Evolutionary conservation across 495 filamentous ascomycete genomes (phyloP).

Genomic region (Penicillium goetzii): DNA sequence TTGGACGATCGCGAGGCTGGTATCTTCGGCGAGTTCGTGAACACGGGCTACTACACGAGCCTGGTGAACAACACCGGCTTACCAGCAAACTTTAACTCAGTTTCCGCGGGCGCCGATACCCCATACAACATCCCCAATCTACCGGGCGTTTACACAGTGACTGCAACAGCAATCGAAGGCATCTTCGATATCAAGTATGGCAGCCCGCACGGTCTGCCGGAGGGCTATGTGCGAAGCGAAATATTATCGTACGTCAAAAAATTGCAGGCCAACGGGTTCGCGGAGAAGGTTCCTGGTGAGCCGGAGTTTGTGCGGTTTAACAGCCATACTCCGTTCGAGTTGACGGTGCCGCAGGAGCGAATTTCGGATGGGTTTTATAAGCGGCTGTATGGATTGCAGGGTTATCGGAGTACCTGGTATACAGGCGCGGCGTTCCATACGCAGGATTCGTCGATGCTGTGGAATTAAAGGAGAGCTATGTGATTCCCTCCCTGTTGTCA

Average conservation of each 20-base stretch:
- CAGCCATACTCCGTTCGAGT: slow-evolving; percentile 37
- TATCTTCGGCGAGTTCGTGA: slow-evolving; percentile 39
- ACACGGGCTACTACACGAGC: slow-evolving; percentile 48
- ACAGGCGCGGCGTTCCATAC: slow-evolving; percentile 34
- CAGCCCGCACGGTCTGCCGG: slow-evolving; percentile 9
- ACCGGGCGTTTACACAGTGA: slow-evolving; percentile 30
- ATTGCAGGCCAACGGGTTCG: slow-evolving; percentile 26
- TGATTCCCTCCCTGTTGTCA: slow-evolving; percentile 12
- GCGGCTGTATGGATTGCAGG: slow-evolving; percentile 43
- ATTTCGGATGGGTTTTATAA: slow-evolving; percentile 44
- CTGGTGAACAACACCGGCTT: slow-evolving; percentile 48
- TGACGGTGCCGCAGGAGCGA: slow-evolving; percentile 29
- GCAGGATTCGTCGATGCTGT: slow-evolving; percentile 24
- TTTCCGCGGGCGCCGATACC: slow-evolving; percentile 17
- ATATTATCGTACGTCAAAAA: slow-evolving; percentile 20
- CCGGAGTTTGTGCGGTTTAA: slow-evolving; percentile 29
- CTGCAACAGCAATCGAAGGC: slow-evolving; percentile 23
- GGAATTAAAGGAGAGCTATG: slow-evolving; percentile 20
- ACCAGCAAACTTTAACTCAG: slow-evolving; percentile 25
- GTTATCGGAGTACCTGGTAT: slow-evolving; percentile 40
- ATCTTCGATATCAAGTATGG: slow-evolving; percentile 30
- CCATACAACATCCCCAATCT: slow-evolving; percentile 35
- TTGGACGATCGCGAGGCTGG: slow-evolving; percentile 37
- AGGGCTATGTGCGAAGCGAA: slow-evolving; percentile 9
- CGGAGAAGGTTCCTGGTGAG: slow-evolving; percentile 12